These are phyloP conservation scores for Epichloe aotearoae DNA, from an alignment of 2,329 filamentous ascomycete genomes.

Conservation along the genomic window DNA sequence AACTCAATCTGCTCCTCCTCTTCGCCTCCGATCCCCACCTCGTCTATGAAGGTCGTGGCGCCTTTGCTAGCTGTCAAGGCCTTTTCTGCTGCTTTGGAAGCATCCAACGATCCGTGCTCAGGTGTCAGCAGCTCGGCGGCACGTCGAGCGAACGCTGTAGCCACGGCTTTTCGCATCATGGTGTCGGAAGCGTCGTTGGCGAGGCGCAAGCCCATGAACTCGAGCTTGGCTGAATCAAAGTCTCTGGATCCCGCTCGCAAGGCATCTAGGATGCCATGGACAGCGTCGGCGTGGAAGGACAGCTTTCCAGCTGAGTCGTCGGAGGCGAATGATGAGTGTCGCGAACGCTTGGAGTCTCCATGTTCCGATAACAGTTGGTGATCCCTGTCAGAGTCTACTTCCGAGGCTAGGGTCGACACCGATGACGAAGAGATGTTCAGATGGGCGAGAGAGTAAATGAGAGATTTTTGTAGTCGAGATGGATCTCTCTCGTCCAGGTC, in stretches of 20 bases:
- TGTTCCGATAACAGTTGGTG: constrained; percentile 40
- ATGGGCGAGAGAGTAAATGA: constrained; percentile 40
- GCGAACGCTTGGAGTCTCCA: constrained; percentile 40
- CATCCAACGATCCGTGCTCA: constrained; percentile 39
- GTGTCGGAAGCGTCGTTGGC: constrained; percentile 80
- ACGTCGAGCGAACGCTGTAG: constrained; percentile 71
- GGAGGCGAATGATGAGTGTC: constrained; percentile 60
- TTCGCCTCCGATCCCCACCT: constrained; percentile 50
- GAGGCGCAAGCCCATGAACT: constrained; percentile 88
- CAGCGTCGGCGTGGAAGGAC: constrained; percentile 75
- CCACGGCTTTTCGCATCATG: constrained; percentile 77
- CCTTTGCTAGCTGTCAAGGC: constrained; percentile 42
- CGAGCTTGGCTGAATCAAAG: constrained; percentile 71
- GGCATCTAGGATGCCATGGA: constrained; percentile 74
- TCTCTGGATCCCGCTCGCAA: constrained; percentile 62
- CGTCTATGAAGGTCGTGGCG: constrained; percentile 41
- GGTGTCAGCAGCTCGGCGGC: constrained; percentile 53
- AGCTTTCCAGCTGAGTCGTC: constrained; percentile 47
- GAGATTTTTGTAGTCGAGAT: constrained; percentile 37
- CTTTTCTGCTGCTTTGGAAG: constrained; percentile 50
- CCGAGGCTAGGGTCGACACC: constrained; percentile 48
- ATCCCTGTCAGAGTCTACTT: constrained; percentile 51
- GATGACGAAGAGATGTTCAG: constrained; percentile 41
- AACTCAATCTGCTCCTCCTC: constrained; percentile 77
- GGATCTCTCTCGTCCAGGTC: constrained; percentile 38